Conservation (phyloP, 2,329 filamentous ascomycete genomes). For the Verruconis gallopava region DNA sequence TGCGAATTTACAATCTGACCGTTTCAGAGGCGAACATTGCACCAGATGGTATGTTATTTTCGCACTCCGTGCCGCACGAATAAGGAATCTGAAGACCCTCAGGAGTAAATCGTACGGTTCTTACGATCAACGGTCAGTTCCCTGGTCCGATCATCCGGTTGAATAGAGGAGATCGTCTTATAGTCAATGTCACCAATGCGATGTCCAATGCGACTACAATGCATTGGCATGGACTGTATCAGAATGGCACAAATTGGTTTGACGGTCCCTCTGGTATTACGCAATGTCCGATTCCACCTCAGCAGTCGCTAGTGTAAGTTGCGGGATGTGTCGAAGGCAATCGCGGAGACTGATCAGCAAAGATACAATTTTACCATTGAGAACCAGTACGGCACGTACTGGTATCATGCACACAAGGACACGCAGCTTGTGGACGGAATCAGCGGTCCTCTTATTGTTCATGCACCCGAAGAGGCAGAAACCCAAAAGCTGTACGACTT, state of each 20-base stretch:
- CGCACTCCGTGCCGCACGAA: not conserved
- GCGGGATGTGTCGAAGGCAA: no score
- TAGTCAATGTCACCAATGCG: conserved; percentile 8
- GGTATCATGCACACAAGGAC: conserved; percentile 56
- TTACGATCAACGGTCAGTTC: conserved; percentile 10
- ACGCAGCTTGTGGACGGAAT: conserved; percentile 56
- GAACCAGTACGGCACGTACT: conserved; percentile 16
- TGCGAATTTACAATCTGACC: not conserved
- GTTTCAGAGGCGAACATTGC: not conserved
- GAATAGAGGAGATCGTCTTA: conserved; percentile 29
- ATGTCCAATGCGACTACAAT: conserved; percentile 7
- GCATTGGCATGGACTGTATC: conserved; percentile 10
- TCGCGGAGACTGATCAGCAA: no score
- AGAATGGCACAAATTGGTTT: conserved; percentile 3
- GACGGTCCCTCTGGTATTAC: conserved; percentile 8
- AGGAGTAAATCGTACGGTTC: not conserved
- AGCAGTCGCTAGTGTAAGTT: no score
- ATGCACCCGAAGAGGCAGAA: conserved; percentile 14
- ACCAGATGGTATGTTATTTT: not conserved
- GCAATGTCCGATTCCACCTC: conserved; percentile 10
- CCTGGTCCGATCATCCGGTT: conserved; percentile 36
- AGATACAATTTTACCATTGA: conserved; percentile 7
- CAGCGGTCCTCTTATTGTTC: conserved; percentile 52
- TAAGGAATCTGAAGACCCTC: not conserved
- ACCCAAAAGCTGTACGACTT: not conserved